phyloP scores from a whole-genome alignment of 805 yeast species.

The Ogataea henricii region DNA sequence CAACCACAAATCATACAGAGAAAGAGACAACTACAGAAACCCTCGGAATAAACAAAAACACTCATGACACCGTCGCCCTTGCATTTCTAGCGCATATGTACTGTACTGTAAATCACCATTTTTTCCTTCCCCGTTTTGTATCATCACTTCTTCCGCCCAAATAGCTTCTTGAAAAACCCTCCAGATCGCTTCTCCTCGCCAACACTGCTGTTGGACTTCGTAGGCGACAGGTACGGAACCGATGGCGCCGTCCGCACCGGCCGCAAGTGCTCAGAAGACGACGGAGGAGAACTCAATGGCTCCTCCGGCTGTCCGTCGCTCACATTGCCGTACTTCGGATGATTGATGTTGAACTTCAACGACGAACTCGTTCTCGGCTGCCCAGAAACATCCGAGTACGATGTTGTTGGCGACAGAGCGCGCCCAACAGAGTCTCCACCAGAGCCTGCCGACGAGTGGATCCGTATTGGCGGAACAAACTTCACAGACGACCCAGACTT shows the following conservation, averaged over 20 bases:
- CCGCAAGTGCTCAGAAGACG: constrained; percentile 2
- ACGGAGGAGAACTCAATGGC: constrained; percentile 5
- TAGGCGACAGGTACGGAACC: constrained; percentile 5
- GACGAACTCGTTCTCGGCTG: constrained; percentile 25
- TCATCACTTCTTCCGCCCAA: constrained; percentile 17
- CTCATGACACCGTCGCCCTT: not conserved
- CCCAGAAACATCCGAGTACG: constrained; percentile 16
- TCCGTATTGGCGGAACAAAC: constrained; percentile 16
- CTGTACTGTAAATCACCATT: not conserved
- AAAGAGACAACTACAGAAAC: not conserved
- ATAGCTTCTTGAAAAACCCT: constrained; percentile 25
- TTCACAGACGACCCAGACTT: not conserved
- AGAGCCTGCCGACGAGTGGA: constrained; percentile 7
- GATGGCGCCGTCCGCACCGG: not conserved
- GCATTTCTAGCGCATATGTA: not conserved
- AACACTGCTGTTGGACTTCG: constrained; percentile 3
- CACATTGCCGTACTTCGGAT: constrained; percentile 21
- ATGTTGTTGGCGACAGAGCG: constrained; percentile 6
- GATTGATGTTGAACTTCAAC: constrained; percentile 25
- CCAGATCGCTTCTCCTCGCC: constrained; percentile 4
- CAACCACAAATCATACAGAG: not conserved
- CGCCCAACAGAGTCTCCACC: not conserved
- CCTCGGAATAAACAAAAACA: not conserved
- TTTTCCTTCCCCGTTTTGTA: not conserved
- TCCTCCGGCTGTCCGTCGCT: not conserved